Evolutionary conservation across 2,329 filamentous ascomycete species (phyloP).

Genomic region (Scedosporium dehoogii): DNA sequence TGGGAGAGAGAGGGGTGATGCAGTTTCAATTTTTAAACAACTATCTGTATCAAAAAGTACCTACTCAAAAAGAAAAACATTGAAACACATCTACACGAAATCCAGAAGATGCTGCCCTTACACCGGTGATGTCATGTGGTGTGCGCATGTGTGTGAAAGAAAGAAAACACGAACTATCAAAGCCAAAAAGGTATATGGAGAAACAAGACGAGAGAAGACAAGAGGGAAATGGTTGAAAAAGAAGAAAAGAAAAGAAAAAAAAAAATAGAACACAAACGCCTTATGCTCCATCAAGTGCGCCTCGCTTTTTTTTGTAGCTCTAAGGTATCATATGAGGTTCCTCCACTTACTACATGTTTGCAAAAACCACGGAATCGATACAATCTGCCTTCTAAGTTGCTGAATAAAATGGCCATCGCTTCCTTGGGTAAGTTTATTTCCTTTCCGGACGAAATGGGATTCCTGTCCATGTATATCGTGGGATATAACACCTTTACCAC

Average conservation of each 20-base stretch:
- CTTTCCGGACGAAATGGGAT: not conserved
- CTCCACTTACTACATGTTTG: not conserved
- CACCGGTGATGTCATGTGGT: not conserved
- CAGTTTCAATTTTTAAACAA: not conserved
- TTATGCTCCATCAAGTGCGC: not conserved
- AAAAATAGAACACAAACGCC: not conserved
- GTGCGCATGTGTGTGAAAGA: not conserved
- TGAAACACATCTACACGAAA: not conserved
- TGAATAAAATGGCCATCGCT: not conserved
- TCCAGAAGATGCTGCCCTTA: not conserved
- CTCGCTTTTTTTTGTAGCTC: constrained; percentile 4
- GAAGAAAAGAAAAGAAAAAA: not conserved
- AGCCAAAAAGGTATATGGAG: not conserved
- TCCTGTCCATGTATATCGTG: not conserved
- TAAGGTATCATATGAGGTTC: constrained; percentile 4
- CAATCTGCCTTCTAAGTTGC: constrained; percentile 3
- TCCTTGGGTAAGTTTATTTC: not conserved
- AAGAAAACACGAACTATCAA: too few species aligned
- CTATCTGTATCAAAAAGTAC: not conserved
- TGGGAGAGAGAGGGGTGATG: not conserved
- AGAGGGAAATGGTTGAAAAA: not conserved
- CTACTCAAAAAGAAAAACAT: not conserved
- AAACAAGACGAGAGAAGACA: not conserved
- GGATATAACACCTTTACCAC: not conserved
- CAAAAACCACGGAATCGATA: not conserved